These are phyloP conservation scores for Exutisphaerella laricina DNA, from an alignment of 2,329 filamentous ascomycete species.

Conservation along the genomic window DNA sequence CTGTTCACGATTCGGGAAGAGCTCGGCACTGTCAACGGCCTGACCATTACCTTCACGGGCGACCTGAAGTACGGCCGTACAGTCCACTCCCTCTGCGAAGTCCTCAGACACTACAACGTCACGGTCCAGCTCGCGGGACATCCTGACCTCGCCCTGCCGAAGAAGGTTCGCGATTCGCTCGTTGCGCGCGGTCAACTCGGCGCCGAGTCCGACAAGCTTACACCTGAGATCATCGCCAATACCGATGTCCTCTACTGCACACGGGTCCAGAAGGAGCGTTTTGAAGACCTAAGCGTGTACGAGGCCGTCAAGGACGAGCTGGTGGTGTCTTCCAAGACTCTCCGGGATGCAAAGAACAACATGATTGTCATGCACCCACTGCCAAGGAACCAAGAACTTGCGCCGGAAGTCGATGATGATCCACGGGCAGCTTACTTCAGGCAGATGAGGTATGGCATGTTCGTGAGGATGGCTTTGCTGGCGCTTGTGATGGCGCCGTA, in stretches of 20 bases:
- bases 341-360: conserved; percentile 84
- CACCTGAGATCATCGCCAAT: conserved; percentile 75
- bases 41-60: conserved; percentile 93
- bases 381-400: conserved; percentile 87
- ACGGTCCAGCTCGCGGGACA: conserved; percentile 88
- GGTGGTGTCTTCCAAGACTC: conserved; percentile 80
- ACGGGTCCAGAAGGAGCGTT: conserved; percentile 92
- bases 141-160: conserved; percentile 68
- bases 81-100: conserved; percentile 89
- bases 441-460: conserved; percentile 98
- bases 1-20: conserved; percentile 98
- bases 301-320: conserved; percentile 84
- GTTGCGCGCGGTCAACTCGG: conserved; percentile 69
- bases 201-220: conserved; percentile 70
- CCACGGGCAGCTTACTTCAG: conserved; percentile 95
- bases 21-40: conserved; percentile 85
- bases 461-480: conserved; percentile 95
- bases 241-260: conserved; percentile 97
- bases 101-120: conserved; percentile 93
- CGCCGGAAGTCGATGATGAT: conserved; percentile 96
- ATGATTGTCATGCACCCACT: conserved; percentile 96
- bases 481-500: conserved; percentile 75
- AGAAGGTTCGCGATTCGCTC: conserved; percentile 66
- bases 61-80: conserved; percentile 90
- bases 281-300: conserved; percentile 73